Conservation (phyloP, 177 flowering plant genomes). For the Tripterygium wilfordii region DNA sequence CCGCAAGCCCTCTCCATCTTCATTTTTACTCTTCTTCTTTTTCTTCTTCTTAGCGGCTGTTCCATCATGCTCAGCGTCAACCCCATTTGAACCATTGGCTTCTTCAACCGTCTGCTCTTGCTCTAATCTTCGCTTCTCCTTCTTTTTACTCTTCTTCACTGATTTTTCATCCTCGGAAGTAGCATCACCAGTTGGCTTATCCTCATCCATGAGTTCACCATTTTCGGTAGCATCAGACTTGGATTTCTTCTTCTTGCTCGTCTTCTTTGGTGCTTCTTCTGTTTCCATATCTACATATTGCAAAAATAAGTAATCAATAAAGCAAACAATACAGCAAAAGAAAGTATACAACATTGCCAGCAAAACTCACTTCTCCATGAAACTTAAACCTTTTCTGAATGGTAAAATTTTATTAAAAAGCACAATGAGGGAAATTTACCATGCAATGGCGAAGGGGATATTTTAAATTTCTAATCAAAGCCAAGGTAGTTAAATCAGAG, state of each 20-base stretch:
- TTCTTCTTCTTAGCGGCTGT: slow-evolving; percentile 59
- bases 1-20: slow-evolving; percentile 29
- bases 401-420: not conserved
- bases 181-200: slow-evolving; percentile 20
- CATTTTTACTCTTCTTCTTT: slow-evolving; percentile 49
- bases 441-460: too few species aligned
- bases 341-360: not conserved
- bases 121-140: slow-evolving; percentile 22
- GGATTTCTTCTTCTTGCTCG: slow-evolving; percentile 67
- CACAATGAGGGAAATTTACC: too few species aligned
- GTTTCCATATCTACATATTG: slow-evolving; percentile 28
- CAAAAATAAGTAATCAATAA: not conserved
- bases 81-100: slow-evolving; percentile 22
- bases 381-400: too few species aligned
- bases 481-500: too few species aligned
- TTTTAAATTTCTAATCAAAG: too few species aligned
- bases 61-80: slow-evolving; percentile 22
- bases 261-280: slow-evolving; percentile 44
- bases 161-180: slow-evolving; percentile 30
- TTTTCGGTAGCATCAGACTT: slow-evolving; percentile 24
- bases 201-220: slow-evolving; percentile 32
- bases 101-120: slow-evolving; percentile 15
- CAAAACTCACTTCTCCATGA: too few species aligned
- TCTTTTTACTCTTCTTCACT: slow-evolving; percentile 63
- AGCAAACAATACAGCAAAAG: too few species aligned